Base-by-base conservation (phyloP, 1,139 yeast species). In the Suhomyces kunorum region DNA sequence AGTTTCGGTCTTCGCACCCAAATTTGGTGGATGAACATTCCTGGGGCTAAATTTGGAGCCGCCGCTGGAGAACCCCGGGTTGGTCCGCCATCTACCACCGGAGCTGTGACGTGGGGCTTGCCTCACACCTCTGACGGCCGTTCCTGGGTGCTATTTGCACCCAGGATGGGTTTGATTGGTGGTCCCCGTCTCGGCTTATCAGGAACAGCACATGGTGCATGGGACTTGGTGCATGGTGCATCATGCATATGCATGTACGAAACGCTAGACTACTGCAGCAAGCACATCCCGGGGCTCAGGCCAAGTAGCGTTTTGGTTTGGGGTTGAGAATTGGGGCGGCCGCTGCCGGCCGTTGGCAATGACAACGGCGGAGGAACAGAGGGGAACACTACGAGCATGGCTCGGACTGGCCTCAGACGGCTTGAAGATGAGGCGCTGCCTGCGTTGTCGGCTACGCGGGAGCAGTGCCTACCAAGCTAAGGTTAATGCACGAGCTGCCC, bases 41-140 rank as follows among this genome's bases (percentile, higher is more conserved):
- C n/a, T n/a, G n/a, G n/a, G n/a, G n/a, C n/a, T n/a, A n/a, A n/a
- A n/a, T n/a, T n/a, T n/a, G n/a, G n/a, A n/a, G n/a, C n/a, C n/a
- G n/a, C n/a, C n/a, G n/a, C n/a, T n/a, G n/a, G n/a, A n/a, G n/a
- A n/a, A n/a, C n/a, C n/a, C n/a, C n/a, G n/a, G n/a, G n/a, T n/a
- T 20, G n/a, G 24, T 20, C 12, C n/a, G 3, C 24, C 3, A 6
- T n/a, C 24, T 20, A n/a, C 24, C 5, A n/a, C n/a, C n/a, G n/a
- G n/a, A n/a, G n/a, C 24, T 20, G 24, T 20, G 24, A 4, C 24
- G n/a, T 20, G n/a, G n/a, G n/a, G n/a, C 19, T 28, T 29, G 32
- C 32, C 32, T 29, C 24, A 29, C 24, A 12, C 14, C 20, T 29
- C 24, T 24, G 14, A 29, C 32, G 17, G 18, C 31, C 32, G 32